phyloP scores from a whole-genome alignment of 2,329 filamentous ascomycete genomes.

The Cyphellophora attinorum region DNA sequence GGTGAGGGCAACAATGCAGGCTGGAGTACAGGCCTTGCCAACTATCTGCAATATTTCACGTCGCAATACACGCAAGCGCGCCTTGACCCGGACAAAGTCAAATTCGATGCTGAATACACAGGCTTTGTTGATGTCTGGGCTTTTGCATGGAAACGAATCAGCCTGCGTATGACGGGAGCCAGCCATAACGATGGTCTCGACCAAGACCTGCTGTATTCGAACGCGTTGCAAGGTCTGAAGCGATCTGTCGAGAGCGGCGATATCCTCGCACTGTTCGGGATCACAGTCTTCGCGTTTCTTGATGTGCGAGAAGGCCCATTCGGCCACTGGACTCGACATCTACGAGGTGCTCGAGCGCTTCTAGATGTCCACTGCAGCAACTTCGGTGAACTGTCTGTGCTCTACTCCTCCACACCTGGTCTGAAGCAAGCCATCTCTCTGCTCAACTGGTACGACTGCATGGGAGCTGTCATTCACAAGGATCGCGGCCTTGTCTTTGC shows the following conservation, averaged over 20 bases:
- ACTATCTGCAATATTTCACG: slow-evolving; percentile 3
- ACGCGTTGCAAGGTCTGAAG: slow-evolving; percentile 28
- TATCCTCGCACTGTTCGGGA: slow-evolving; percentile 33
- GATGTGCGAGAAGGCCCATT: slow-evolving; percentile 35
- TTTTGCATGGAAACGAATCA: slow-evolving; percentile 19
- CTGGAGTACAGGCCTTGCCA: slow-evolving; percentile 1
- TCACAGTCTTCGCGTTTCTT: slow-evolving; percentile 35
- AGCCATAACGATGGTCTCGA: slow-evolving; percentile 17
- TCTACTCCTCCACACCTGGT: slow-evolving; percentile 1
- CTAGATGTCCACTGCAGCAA: slow-evolving; percentile 4
- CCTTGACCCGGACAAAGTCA: background rate
- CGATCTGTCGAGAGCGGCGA: slow-evolving; percentile 30
- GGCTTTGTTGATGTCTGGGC: slow-evolving; percentile 13
- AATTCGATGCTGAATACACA: background rate
- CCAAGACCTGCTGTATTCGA: slow-evolving; percentile 19
- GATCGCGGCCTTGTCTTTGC: slow-evolving; percentile 3
- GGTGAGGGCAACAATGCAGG: background rate
- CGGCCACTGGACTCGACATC: slow-evolving; percentile 19
- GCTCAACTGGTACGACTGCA: slow-evolving; percentile 2
- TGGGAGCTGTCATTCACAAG: slow-evolving; percentile 2
- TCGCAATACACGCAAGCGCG: slow-evolving; percentile 3
- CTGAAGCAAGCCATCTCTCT: slow-evolving; percentile 3
- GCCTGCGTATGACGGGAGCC: slow-evolving; percentile 8
- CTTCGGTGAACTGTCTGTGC: background rate
- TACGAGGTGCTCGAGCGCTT: slow-evolving; percentile 3